These are phyloP conservation scores for Sporothrix globosa DNA, from an alignment of 2,329 filamentous ascomycete genomes.

Conservation along the genomic window DNA sequence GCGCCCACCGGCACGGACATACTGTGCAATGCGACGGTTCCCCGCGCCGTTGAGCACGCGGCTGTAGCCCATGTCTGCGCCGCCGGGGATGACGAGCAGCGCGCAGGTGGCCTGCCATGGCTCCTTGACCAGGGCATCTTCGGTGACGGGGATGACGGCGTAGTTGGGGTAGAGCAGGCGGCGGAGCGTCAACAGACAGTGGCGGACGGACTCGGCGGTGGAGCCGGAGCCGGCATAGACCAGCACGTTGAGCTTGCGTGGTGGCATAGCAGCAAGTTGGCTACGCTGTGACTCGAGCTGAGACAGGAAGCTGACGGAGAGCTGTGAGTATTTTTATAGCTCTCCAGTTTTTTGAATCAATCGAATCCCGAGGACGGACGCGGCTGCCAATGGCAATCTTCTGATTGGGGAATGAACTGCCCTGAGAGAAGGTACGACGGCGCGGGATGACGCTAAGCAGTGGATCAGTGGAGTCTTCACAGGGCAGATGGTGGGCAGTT, in stretches of 20 bases:
- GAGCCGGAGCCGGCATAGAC: slow-evolving; percentile 87
- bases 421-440: neutral
- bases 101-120: slow-evolving; percentile 89
- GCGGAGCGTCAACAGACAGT: slow-evolving; percentile 84
- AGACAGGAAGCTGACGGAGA: neutral
- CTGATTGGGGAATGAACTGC: slow-evolving; percentile 10
- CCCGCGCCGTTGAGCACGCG: slow-evolving; percentile 83
- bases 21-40: slow-evolving; percentile 81
- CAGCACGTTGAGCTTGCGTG: slow-evolving; percentile 81
- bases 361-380: neutral
- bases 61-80: slow-evolving; percentile 92
- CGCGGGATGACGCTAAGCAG: slow-evolving; percentile 1
- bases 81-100: slow-evolving; percentile 87
- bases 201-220: slow-evolving; percentile 83
- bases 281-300: neutral
- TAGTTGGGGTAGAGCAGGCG: slow-evolving; percentile 87
- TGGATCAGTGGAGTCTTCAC: neutral
- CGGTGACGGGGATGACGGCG: slow-evolving; percentile 83
- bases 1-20: slow-evolving; percentile 78
- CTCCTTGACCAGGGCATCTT: slow-evolving; percentile 80
- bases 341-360: slow-evolving; percentile 8
- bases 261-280: slow-evolving; percentile 55
- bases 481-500: slow-evolving; percentile 3
- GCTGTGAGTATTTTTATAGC: neutral
- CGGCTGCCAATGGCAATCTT: slow-evolving; percentile 24